Evolutionary conservation across 331 rosid species (phyloP).

Genomic region (Saraca asoca): DNA sequence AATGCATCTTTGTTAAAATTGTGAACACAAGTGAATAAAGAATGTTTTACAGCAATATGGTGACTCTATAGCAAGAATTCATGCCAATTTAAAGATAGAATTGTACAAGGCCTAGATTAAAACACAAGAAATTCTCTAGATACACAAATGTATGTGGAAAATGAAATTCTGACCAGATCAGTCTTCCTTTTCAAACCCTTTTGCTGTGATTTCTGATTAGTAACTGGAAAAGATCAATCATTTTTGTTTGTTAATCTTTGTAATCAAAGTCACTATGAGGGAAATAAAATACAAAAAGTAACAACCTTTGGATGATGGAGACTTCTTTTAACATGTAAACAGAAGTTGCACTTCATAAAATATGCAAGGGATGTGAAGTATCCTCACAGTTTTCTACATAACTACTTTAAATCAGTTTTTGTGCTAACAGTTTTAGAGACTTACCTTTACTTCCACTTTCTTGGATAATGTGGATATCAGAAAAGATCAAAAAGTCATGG

Average conservation of each 20-base stretch:
- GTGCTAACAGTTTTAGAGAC: slow-evolving; percentile 18
- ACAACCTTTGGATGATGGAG: slow-evolving; percentile 62
- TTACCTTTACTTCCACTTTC: slow-evolving; percentile 80
- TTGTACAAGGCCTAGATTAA: no score
- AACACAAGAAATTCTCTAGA: no score
- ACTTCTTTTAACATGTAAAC: slow-evolving; percentile 37
- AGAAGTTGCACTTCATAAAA: slow-evolving; percentile 19
- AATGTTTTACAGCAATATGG: slow-evolving; percentile 14
- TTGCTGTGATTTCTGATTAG: slow-evolving; percentile 52
- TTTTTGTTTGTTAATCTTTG: no score
- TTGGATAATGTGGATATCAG: slow-evolving; percentile 60
- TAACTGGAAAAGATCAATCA: slow-evolving; percentile 58
- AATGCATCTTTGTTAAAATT: background rate
- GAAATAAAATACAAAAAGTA: slow-evolving; percentile 16
- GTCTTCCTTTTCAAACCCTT: slow-evolving; percentile 62
- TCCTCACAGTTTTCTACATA: slow-evolving; percentile 3
- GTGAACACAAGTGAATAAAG: no score
- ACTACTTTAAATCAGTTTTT: slow-evolving; percentile 10
- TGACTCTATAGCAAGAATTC: background rate
- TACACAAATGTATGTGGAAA: no score
- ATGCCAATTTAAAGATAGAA: no score
- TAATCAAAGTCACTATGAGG: slow-evolving; percentile 26
- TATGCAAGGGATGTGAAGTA: slow-evolving; percentile 13
- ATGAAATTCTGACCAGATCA: slow-evolving; percentile 45
- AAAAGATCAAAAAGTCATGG: no score